Percentiles rank a stretch among this genome's conserved stretches.
Conservation (phyloP, 352 stramenopile genomes). For the Bremia lactucae region DNA sequence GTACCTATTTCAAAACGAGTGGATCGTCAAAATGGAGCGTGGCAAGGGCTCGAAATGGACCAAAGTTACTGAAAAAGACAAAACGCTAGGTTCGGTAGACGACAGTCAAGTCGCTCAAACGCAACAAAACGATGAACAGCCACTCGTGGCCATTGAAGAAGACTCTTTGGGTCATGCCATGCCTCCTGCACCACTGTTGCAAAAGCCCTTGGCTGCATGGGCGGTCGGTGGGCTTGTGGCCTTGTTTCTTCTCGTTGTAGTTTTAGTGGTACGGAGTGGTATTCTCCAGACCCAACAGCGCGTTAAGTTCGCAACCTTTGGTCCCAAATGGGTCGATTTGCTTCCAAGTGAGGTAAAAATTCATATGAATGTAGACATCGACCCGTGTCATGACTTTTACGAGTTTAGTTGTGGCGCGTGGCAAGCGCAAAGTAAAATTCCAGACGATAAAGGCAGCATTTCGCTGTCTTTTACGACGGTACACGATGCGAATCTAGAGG, state of each 20-base stretch:
- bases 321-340: not conserved
- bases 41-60: constrained; percentile 11
- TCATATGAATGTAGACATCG: not conserved
- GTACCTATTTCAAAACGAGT: too few species aligned
- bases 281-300: not conserved
- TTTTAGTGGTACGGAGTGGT: not conserved
- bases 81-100: not conserved
- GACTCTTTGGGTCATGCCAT: constrained; percentile 2
- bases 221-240: not conserved
- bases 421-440: constrained; percentile 31
- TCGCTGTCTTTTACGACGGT: not conserved
- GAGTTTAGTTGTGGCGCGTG: constrained; percentile 51
- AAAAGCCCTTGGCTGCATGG: not conserved
- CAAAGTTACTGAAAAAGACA: constrained; percentile 17
- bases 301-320: not conserved
- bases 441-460: constrained; percentile 11
- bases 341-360: not conserved
- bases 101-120: constrained; percentile 4
- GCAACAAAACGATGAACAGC: constrained; percentile 13
- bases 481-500: constrained; percentile 23
- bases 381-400: constrained; percentile 72
- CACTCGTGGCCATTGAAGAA: constrained; percentile 7
- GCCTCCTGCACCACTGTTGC: not conserved
- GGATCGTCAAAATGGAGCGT: constrained; percentile 27
- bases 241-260: not conserved